Conservation (phyloP, 202 grass and related monocot genomes). For the Brachypodium distachyon region DNA sequence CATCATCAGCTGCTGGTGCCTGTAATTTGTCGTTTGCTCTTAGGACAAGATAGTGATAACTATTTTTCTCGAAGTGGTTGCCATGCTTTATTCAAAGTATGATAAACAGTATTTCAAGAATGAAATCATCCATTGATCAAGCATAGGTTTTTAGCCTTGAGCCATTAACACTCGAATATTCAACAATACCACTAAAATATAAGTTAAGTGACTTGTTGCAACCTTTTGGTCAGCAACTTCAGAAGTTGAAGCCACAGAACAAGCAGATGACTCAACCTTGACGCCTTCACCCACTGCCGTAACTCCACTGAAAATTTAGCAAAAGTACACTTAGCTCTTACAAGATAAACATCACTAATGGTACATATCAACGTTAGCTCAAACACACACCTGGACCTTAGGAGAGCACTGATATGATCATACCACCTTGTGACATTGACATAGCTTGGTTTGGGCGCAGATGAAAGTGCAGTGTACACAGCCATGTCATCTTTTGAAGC, state of each 20-base stretch:
- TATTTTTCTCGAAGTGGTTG: background rate
- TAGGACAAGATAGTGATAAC: background rate
- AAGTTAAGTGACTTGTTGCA: background rate
- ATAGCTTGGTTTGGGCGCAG: slow-evolving; percentile 30
- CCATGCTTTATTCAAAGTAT: background rate
- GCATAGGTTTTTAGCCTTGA: background rate
- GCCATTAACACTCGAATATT: background rate
- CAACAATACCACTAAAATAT: background rate
- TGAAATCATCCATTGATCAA: background rate
- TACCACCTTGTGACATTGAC: slow-evolving; percentile 65
- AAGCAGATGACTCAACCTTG: slow-evolving; percentile 46
- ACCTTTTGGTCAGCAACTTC: slow-evolving; percentile 35
- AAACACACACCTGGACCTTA: slow-evolving; percentile 40
- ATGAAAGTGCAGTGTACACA: slow-evolving; percentile 36
- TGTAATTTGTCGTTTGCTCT: slow-evolving; percentile 8
- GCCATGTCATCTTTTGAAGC: slow-evolving; percentile 76
- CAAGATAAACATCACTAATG: background rate
- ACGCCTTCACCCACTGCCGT: slow-evolving; percentile 47
- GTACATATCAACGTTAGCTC: background rate
- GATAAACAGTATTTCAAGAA: background rate
- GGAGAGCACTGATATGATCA: slow-evolving; percentile 51
- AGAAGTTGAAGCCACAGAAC: slow-evolving; percentile 31
- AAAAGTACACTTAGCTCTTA: background rate
- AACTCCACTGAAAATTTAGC: slow-evolving; percentile 41
- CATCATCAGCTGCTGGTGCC: slow-evolving; percentile 41